These are phyloP conservation scores for Dunaliella primolecta DNA, from an alignment of 139 green algal species.

Conservation along the genomic window DNA sequence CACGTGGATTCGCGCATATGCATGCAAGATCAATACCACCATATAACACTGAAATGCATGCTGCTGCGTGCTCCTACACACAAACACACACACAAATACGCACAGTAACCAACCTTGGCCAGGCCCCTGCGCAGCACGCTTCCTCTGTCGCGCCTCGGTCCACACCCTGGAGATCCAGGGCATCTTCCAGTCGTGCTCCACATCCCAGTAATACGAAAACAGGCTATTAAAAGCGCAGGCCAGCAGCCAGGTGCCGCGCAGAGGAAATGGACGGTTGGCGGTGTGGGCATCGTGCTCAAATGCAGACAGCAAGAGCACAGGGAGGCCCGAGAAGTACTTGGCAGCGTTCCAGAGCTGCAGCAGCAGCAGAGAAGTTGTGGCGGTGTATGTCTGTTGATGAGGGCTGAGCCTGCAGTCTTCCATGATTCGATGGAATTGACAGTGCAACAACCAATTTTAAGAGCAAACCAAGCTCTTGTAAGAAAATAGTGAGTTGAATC, in stretches of 20 bases:
- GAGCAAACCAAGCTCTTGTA: no score
- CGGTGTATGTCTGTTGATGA: no score
- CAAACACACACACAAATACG: constrained; percentile 3
- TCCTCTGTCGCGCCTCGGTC: background rate
- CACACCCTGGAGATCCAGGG: constrained; percentile 57
- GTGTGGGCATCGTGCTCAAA: constrained; percentile 77
- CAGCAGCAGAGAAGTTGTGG: no score
- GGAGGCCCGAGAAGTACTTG: constrained; percentile 95
- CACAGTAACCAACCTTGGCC: background rate
- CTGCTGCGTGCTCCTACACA: background rate
- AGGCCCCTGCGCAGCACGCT: background rate
- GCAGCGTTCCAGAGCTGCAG: constrained; percentile 79
- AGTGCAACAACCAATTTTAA: no score
- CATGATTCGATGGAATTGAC: no score
- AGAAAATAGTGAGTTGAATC: no score
- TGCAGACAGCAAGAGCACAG: constrained; percentile 80
- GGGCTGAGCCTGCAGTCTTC: no score
- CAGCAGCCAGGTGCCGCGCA: constrained; percentile 73
- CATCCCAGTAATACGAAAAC: constrained; percentile 96
- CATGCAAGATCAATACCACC: no score
- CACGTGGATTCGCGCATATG: no score
- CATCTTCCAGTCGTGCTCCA: constrained; percentile 95
- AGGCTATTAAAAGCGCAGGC: constrained; percentile 75
- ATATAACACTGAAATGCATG: background rate
- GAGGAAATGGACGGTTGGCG: constrained; percentile 27